Conservation (phyloP, 768 basidiomycete genomes). For the Wakefieldia striispora region DNA sequence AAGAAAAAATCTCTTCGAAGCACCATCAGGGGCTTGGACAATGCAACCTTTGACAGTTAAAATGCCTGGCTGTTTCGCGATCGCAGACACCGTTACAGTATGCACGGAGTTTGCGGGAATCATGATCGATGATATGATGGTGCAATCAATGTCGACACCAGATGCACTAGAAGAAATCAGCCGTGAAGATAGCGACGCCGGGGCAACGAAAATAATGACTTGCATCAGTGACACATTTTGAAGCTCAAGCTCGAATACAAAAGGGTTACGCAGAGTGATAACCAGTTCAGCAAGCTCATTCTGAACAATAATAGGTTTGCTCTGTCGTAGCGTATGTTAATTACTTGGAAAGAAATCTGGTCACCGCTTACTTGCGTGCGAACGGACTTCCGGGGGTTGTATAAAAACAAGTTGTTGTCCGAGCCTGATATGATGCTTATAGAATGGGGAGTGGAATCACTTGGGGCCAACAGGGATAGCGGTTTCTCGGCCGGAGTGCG, state of each 20-base stretch:
- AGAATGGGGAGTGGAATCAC: slow-evolving; percentile 36
- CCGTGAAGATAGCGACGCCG: neutral
- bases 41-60: slow-evolving; percentile 76
- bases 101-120: slow-evolving; percentile 78
- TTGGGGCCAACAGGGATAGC: slow-evolving; percentile 48
- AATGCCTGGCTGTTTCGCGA: slow-evolving; percentile 59
- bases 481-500: slow-evolving; percentile 76
- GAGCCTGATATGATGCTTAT: slow-evolving; percentile 53
- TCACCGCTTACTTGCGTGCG: slow-evolving; percentile 51
- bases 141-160: slow-evolving; percentile 72
- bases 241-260: slow-evolving; percentile 87
- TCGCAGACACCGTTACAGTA: slow-evolving; percentile 67
- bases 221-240: slow-evolving; percentile 81
- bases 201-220: slow-evolving; percentile 3
- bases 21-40: slow-evolving; percentile 74
- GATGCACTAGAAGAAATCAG: slow-evolving; percentile 59
- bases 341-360: neutral
- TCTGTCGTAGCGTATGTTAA: slow-evolving; percentile 32
- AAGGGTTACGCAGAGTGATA: slow-evolving; percentile 87
- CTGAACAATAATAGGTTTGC: slow-evolving; percentile 68
- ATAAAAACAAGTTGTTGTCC: slow-evolving; percentile 79
- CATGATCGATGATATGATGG: slow-evolving; percentile 52
- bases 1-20: slow-evolving; percentile 67
- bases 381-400: slow-evolving; percentile 76
- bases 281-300: slow-evolving; percentile 81